Conservation (phyloP, 1,284 basidiomycete species). For the Sanghuangporus baumii region DNA sequence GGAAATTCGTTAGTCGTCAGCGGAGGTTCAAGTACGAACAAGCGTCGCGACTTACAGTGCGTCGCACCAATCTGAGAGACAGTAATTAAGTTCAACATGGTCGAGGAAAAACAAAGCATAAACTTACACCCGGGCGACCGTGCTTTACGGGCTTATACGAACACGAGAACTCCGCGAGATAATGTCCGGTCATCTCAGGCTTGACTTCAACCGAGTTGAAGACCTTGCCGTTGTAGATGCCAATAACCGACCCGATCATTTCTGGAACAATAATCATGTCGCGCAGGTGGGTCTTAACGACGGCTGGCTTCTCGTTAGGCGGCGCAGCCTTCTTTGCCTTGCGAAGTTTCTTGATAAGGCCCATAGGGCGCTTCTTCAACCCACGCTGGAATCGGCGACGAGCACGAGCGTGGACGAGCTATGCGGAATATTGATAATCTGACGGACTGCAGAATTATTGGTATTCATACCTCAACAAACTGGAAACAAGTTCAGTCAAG, state of each 20-base stretch:
- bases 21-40: slow-evolving; percentile 28
- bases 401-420: slow-evolving; percentile 98
- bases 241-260: slow-evolving; percentile 97
- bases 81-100: not conserved
- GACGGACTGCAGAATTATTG: not conserved
- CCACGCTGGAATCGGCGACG: slow-evolving; percentile 99
- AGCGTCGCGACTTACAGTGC: slow-evolving; percentile 45
- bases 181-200: slow-evolving; percentile 99
- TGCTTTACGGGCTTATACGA: slow-evolving; percentile 99
- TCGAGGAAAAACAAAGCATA: slow-evolving; percentile 1
- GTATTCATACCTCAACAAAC: slow-evolving; percentile 67
- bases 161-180: slow-evolving; percentile 93
- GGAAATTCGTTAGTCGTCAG: slow-evolving; percentile 13
- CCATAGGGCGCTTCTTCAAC: slow-evolving; percentile 97
- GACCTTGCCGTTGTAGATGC: slow-evolving; percentile 97
- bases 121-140: slow-evolving; percentile 90
- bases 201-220: slow-evolving; percentile 99
- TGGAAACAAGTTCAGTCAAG: slow-evolving; percentile 26
- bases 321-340: slow-evolving; percentile 99
- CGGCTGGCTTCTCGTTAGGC: slow-evolving; percentile 97
- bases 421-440: slow-evolving; percentile 11
- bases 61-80: slow-evolving; percentile 81
- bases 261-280: slow-evolving; percentile 99
- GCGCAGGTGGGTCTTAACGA: slow-evolving; percentile 98
- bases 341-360: slow-evolving; percentile 98